Percentiles rank a stretch among this genome's conserved stretches.
phyloP scores from a whole-genome alignment of 345 rosid genomes.

The Noccaea bulbosa region DNA sequence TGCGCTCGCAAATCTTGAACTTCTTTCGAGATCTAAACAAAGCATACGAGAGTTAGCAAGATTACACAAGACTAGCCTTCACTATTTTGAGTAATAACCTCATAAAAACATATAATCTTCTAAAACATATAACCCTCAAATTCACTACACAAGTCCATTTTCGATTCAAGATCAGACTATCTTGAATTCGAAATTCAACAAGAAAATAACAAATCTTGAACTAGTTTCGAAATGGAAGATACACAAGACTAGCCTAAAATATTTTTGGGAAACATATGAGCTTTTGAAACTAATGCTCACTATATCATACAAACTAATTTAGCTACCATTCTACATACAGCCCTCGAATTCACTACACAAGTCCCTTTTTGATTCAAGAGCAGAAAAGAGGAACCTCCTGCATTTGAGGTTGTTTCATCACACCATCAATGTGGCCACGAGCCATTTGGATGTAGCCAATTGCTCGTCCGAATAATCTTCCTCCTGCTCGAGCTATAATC shows the following conservation, averaged over 20 bases:
- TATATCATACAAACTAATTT: neutral
- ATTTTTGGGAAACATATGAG: neutral
- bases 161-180: no score
- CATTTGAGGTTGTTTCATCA: constrained; percentile 90
- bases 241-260: no score
- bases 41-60: neutral
- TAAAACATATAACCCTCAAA: no score
- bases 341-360: neutral
- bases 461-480: constrained; percentile 79
- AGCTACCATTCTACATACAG: constrained; percentile 12
- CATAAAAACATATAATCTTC: no score
- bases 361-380: neutral
- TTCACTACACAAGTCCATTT: no score
- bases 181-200: no score
- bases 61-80: neutral
- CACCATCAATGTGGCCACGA: constrained; percentile 82
- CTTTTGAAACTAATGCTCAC: neutral
- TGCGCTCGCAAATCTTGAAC: constrained; percentile 87
- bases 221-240: no score
- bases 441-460: constrained; percentile 82
- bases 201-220: no score
- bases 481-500: constrained; percentile 70
- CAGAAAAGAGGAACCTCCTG: constrained; percentile 61
- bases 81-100: no score
- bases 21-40: constrained; percentile 76